Evolutionary conservation across 1,284 basidiomycete species (phyloP).

Genomic region (Leccinum subrobustum): DNA sequence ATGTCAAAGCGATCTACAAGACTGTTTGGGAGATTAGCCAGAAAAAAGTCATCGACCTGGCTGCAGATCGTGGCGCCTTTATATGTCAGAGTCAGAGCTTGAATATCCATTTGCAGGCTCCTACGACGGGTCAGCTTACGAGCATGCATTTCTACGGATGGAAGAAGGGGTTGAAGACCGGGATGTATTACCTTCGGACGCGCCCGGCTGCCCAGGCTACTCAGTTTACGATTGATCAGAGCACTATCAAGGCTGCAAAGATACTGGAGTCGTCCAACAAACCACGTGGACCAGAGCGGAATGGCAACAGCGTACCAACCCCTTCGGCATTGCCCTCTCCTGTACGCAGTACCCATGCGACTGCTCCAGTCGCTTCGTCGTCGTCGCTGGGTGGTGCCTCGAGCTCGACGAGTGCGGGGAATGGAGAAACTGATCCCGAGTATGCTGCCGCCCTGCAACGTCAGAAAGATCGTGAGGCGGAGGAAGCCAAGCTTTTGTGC

Average conservation of each 20-base stretch:
- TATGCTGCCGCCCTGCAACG: conserved; percentile 80
- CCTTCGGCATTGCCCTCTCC: conserved; percentile 41
- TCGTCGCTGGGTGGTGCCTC: conserved; percentile 38
- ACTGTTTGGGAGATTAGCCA: conserved; percentile 99
- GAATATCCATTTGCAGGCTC: conserved; percentile 92
- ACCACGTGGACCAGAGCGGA: conserved; percentile 17
- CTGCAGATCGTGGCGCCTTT: conserved; percentile 97
- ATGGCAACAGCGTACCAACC: conserved; percentile 30
- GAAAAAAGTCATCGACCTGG: conserved; percentile 97
- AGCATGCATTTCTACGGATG: conserved; percentile 99
- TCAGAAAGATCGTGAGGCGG: conserved; percentile 73
- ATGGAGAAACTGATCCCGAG: conserved; percentile 69
- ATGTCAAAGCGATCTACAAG: conserved; percentile 96
- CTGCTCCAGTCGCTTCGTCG: conserved; percentile 16
- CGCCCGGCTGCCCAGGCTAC: conserved; percentile 94
- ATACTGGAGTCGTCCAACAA: conserved; percentile 39
- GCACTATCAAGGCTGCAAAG: conserved; percentile 74
- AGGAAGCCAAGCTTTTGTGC: conserved; percentile 80
- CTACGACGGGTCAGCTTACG: conserved; percentile 92
- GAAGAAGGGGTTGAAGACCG: conserved; percentile 99
- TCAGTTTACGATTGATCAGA: conserved; percentile 96
- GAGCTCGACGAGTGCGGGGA: conserved; percentile 39
- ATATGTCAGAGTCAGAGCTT: conserved; percentile 94
- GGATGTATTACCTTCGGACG: conserved; percentile 96
- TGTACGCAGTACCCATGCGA: conserved; percentile 13